Evolutionary conservation across 495 filamentous ascomycete genomes (phyloP).

Genomic region (Neurospora cerealis): DNA sequence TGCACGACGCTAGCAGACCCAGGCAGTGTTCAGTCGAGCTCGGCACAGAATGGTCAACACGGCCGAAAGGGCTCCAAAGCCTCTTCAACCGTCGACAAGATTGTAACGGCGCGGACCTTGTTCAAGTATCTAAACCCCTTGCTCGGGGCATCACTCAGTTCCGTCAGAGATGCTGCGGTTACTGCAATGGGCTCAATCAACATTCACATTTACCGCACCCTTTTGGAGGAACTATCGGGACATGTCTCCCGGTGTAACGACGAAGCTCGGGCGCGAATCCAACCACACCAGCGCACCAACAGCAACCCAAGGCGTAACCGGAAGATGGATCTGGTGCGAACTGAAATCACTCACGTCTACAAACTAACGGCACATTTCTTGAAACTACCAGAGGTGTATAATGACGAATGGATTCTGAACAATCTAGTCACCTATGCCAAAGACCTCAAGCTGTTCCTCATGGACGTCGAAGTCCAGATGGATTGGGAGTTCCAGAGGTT

Average conservation of each 20-base stretch:
- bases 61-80: slow-evolving; percentile 74
- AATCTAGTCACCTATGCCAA: slow-evolving; percentile 87
- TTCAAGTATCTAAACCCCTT: slow-evolving; percentile 88
- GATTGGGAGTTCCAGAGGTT: slow-evolving; percentile 94
- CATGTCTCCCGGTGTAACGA: slow-evolving; percentile 73
- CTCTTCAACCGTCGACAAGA: slow-evolving; percentile 62
- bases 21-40: slow-evolving; percentile 52
- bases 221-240: slow-evolving; percentile 82
- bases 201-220: slow-evolving; percentile 83
- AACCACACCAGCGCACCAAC: slow-evolving; percentile 57
- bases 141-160: slow-evolving; percentile 61
- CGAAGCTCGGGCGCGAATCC: slow-evolving; percentile 73
- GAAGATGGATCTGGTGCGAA: slow-evolving; percentile 75
- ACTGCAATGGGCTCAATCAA: slow-evolving; percentile 89
- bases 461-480: slow-evolving; percentile 86
- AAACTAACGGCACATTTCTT: slow-evolving; percentile 89
- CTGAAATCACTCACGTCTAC: slow-evolving; percentile 92
- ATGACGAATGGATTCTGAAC: slow-evolving; percentile 85
- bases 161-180: slow-evolving; percentile 84
- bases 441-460: slow-evolving; percentile 85
- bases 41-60: slow-evolving; percentile 61
- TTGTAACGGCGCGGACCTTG: slow-evolving; percentile 75
- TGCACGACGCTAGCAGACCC: slow-evolving; percentile 89
- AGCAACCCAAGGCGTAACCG: slow-evolving; percentile 67
- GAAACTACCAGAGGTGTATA: slow-evolving; percentile 64